Evolutionary conservation across 208 protist genomes (phyloP), one percentile per base, ranked within the genome.

Genomic region (Acanthamoeba sp.): DNA sequence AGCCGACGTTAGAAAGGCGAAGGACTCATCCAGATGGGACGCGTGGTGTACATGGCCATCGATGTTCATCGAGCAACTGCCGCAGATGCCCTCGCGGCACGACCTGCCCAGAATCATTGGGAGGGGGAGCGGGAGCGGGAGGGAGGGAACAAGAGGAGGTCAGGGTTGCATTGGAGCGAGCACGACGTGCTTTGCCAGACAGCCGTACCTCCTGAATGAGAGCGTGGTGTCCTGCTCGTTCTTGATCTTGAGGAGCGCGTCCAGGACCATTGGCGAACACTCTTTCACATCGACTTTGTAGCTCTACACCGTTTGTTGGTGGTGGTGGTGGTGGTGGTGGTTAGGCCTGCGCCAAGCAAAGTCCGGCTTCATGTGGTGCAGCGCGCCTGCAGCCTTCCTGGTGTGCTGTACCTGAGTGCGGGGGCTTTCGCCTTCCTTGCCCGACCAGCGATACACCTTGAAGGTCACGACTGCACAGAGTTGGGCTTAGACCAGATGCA

Each of bases 171-270:
- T 62, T 62, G 55, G 55, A 27, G 55, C 55, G 12, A 62, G 55
- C 22, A 69, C 27, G 59, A 69, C 59, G 20, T 48, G 45, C n/a
- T n/a, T n/a, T n/a, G n/a, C n/a, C n/a, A n/a, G n/a, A n/a, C n/a
- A n/a, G n/a, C 42, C 12, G 3, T 57, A 93, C 89, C 89, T 93
- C 27, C 98, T 94, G 95, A 98, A 98, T 38, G 97, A 98, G 24
- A 98, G 96, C 1, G 98, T 98, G 27, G 97, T 92, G 91, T 98
- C 98, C n/a, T 96, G 55, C 82, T 98, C 97, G 87, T 98, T 98
- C 93, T 98, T 98, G 94, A 98, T 98, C 69, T 98, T 97, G 34
- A 98, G 92, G 6, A 98, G 94, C 14, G 98, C 97, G 96, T 98
- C 98, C 3, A 98, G 93, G 16, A 98, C 94, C 98, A 98, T 98